Evolutionary conservation across 192 early-diverging fungal genomes (phyloP), one percentile per base, ranked within the genome.

Genomic region (Coemansia reversa): DNA sequence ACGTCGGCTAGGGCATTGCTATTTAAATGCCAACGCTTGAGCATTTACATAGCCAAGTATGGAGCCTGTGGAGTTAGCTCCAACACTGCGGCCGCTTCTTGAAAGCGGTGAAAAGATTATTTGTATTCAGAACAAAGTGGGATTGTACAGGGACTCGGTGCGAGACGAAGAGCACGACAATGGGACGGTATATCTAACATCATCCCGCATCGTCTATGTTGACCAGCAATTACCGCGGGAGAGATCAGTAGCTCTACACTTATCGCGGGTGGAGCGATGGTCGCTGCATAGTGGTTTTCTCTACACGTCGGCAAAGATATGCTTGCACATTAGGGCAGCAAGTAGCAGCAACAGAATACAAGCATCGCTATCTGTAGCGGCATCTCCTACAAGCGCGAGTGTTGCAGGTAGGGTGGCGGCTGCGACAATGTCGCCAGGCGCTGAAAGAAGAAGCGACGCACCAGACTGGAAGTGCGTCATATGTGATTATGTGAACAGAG

Each of bases 141-240:
- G 79, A 29, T 67, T 81, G 30, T 81, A 81, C 70, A 55, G 69
- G 53, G 74, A 70, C 23, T 39, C 52, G 0, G 60, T 66, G 53
- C 69, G 79, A 23, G 79, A 81, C 68, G 76, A 84, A 27, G 81
- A 87, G 39, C 88, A 87, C 66, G 88, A 91, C 64, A 85, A 84
- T 60, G 94, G 94, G 5, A 85, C 86, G 0, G 82, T 86, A 19
- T 93, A 92, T 59, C 66, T 91, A 50, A 93, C 94, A 7, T 81
- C 74, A 3, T 86, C 88, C 60, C 83, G 92, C 24, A 70, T 96
- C 28, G 70, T 94, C n/a, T 96, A 93, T 76, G 86, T 96, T 16
- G 88, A 93, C 70, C 74, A 79, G 48, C 76, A 83, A 30, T 61
- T 73, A 9, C 86, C 90, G 2, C 71, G 65, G 5, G 69, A 77